Evolutionary conservation across 441 rosid species (phyloP).

Genomic region (Capsella rubella): DNA sequence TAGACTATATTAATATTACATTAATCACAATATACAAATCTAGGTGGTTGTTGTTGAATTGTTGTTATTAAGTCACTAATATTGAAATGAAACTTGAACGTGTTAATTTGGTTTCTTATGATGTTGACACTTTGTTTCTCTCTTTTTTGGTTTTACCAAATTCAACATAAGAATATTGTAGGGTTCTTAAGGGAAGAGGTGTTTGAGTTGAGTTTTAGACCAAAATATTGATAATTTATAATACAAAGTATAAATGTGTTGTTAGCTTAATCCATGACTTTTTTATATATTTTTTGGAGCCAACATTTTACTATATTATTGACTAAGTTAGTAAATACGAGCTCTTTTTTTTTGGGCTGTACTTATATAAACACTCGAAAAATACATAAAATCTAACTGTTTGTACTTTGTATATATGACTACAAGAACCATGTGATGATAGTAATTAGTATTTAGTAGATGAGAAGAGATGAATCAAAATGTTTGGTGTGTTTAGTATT

Average conservation of each 20-base stretch:
- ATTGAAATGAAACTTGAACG: not conserved
- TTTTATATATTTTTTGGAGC: not conserved
- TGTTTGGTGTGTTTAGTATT: not conserved
- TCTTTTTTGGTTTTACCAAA: no score
- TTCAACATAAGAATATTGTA: not conserved
- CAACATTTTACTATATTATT: not conserved
- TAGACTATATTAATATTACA: not conserved
- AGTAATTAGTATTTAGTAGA: not conserved
- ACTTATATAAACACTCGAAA: no score
- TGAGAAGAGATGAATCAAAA: not conserved
- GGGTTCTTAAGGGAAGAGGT: no score
- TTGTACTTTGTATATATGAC: no score
- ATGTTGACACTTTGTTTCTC: not conserved
- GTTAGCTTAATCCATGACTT: no score
- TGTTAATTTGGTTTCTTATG: not conserved
- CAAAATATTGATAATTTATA: no score
- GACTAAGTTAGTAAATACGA: not conserved
- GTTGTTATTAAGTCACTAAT: slow-evolving; percentile 8
- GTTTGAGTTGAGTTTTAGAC: no score
- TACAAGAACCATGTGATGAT: not conserved
- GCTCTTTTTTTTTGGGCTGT: no score
- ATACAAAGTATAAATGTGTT: no score
- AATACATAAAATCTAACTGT: no score
- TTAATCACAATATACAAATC: not conserved
- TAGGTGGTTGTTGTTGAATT: slow-evolving; percentile 14